A percentile compares a stretch with the other conserved stretches of the same genome.
phyloP scores from a whole-genome alignment of 2,329 filamentous ascomycete species.

The Phoma sp. region DNA sequence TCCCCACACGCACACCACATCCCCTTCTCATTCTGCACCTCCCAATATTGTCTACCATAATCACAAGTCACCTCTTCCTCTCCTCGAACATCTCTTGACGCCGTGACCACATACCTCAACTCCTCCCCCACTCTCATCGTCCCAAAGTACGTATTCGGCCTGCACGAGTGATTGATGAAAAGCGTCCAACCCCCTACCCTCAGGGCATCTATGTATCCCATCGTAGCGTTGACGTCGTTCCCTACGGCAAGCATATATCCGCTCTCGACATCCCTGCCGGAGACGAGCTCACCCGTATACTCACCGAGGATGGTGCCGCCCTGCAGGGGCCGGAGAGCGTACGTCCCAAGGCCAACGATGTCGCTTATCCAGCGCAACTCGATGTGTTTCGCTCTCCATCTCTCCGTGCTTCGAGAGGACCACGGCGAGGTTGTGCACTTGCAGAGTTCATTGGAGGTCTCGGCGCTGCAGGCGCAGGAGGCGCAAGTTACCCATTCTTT shows the following conservation, averaged over 20 bases:
- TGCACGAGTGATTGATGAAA: conserved; percentile 3
- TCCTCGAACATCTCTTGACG: background rate
- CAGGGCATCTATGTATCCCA: background rate
- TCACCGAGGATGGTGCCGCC: conserved; percentile 1
- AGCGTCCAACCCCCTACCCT: background rate
- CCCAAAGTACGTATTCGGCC: background rate
- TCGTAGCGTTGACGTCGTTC: background rate
- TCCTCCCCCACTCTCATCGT: background rate
- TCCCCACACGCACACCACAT: background rate
- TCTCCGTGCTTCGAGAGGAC: background rate
- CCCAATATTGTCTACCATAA: background rate
- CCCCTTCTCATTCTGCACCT: background rate
- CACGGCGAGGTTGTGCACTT: background rate
- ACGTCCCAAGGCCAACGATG: background rate
- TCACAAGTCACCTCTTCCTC: background rate
- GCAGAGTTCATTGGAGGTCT: background rate
- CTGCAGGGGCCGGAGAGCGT: background rate
- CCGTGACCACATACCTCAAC: background rate
- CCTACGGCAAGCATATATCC: background rate
- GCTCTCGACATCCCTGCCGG: background rate
- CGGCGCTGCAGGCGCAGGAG: background rate
- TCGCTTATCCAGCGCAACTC: background rate
- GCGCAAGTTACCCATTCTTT: background rate
- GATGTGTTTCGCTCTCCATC: background rate
- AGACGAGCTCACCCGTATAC: background rate